phyloP scores from a whole-genome alignment of 2,329 filamentous ascomycete species.

The Claviceps maximensis region DNA sequence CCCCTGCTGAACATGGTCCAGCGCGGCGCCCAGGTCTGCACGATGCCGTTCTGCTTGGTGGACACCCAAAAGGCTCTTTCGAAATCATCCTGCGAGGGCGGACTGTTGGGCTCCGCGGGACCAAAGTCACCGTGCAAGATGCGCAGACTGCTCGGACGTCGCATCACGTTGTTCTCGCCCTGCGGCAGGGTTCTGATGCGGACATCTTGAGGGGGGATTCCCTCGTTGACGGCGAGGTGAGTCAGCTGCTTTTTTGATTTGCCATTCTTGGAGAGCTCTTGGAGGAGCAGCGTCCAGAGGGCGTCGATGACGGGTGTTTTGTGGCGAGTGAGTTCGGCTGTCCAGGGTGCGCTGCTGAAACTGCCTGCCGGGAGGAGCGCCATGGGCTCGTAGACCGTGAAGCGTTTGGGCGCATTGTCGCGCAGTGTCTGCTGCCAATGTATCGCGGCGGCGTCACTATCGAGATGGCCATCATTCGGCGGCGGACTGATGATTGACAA shows the following conservation, averaged over 20 bases:
- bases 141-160: constrained; percentile 56
- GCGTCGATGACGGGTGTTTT: constrained; percentile 12
- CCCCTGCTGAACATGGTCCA: constrained; percentile 94
- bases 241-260: constrained; percentile 28
- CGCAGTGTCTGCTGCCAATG: constrained; percentile 19
- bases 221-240: constrained; percentile 47
- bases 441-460: neutral
- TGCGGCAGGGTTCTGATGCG: neutral
- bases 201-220: constrained; percentile 37
- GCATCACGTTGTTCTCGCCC: constrained; percentile 50
- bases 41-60: constrained; percentile 64
- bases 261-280: constrained; percentile 28
- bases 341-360: constrained; percentile 33
- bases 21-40: constrained; percentile 73
- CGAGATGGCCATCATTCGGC: neutral
- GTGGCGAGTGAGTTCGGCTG: constrained; percentile 17
- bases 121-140: constrained; percentile 69
- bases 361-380: constrained; percentile 45
- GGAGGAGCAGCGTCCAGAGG: constrained; percentile 39
- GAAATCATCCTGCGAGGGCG: constrained; percentile 41
- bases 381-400: constrained; percentile 48
- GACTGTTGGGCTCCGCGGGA: constrained; percentile 18
- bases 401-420: constrained; percentile 38
- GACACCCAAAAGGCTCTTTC: constrained; percentile 62
- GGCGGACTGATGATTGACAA: constrained; percentile 7